Base-by-base conservation (phyloP, 176 grass and related monocot genomes). In the Neostapfia colusana region DNA sequence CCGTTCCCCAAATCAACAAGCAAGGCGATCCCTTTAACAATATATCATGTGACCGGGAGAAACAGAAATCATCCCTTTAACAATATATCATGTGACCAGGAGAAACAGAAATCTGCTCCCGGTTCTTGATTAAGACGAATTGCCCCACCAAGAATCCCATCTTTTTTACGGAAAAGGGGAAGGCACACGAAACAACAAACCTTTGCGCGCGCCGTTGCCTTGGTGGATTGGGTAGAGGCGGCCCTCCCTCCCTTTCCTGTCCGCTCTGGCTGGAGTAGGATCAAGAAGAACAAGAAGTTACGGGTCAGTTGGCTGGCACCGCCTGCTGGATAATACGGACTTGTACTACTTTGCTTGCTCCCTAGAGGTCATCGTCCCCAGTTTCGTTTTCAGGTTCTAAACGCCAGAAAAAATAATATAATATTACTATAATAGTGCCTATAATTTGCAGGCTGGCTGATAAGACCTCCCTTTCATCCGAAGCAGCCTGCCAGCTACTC, bases 401-500 rank as follows among this genome's bases (percentile, higher is more conserved):
- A 63, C 23, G 37, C 5, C 31, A 18, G 3, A 73, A 70, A 43
- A 55, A 2, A 23, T 43, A n/a, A n/a, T n/a, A n/a, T n/a, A 57
- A 25, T 57, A 25, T 25, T 24, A 10, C n/a, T 25, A 53, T 12
- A 8, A 5, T 10, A 51, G 3, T 49, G 5, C 31, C 14, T 21
- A 27, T 74, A 63, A 57, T 59, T 60, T 26, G 28, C 23, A 74
- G 56, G 16, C 73, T 58, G 56, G 58, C 72, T 31, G 86, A 80
- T 76, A 58, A 80, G 24, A 55, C 23, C 41, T 76, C 71, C 0
- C 69, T 89, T 72, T 85, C 77, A 65, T 80, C 24, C 66, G 50
- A 74, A 79, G 72, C 21, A 36, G 72, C 49, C 59, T 35, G 72
- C 72, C 62, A 36, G 48, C 72, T 76, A 65, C 74, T 62, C 58